phyloP scores from a whole-genome alignment of 768 basidiomycete species.

The Mycena vulgaris region DNA sequence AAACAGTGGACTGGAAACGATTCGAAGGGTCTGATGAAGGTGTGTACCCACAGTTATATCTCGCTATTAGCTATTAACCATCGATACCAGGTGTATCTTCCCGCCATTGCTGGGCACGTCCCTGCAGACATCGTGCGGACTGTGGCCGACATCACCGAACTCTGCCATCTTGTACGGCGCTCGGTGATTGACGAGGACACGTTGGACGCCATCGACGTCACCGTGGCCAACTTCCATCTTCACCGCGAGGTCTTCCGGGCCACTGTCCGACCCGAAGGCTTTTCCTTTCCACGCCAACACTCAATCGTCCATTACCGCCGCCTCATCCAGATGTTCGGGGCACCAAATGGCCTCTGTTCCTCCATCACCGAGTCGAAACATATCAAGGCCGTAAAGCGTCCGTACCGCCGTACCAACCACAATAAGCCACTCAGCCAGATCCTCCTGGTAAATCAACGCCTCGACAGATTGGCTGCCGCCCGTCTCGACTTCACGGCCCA shows the following conservation, averaged over 20 bases:
- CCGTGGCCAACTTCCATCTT: constrained; percentile 24
- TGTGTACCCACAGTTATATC: too few relatives aligned
- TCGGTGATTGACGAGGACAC: constrained; percentile 16
- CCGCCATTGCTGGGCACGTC: constrained; percentile 27
- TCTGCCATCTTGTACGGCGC: constrained; percentile 25
- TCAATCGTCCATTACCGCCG: constrained; percentile 41
- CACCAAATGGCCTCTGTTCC: too few relatives aligned
- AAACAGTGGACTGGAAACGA: constrained; percentile 44
- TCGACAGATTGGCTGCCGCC: constrained; percentile 21
- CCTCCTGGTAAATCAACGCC: constrained; percentile 22
- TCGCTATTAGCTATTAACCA: too few relatives aligned
- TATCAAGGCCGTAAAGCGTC: constrained; percentile 19
- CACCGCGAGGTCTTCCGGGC: constrained; percentile 31
- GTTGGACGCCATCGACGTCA: constrained; percentile 9
- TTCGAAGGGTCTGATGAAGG: constrained; percentile 42
- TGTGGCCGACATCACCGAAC: constrained; percentile 18
- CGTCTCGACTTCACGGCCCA: constrained; percentile 26
- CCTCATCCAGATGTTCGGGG: constrained; percentile 41
- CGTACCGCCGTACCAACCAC: constrained; percentile 15
- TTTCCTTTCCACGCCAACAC: constrained; percentile 46
- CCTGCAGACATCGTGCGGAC: constrained; percentile 5
- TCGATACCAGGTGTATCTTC: constrained; percentile 19
- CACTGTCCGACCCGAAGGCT: constrained; percentile 24
- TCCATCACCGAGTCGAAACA: too few relatives aligned
- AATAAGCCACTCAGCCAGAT: constrained; percentile 29